Evolutionary conservation across 768 basidiomycete species (phyloP).

Genomic region (Punctularia strigosozonata): DNA sequence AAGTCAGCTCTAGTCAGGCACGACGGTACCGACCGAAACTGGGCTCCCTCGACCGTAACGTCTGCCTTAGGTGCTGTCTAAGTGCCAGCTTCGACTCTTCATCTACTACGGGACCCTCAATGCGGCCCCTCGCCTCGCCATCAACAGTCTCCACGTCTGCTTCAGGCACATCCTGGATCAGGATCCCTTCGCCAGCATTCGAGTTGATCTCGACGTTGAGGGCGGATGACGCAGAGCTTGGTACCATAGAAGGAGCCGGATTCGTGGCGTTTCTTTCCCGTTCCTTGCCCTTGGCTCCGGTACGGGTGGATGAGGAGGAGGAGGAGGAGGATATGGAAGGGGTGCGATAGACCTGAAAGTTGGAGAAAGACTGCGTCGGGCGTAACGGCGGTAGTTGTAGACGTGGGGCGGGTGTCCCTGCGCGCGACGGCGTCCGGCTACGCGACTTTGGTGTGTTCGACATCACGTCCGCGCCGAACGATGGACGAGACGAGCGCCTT

Average conservation of each 20-base stretch:
- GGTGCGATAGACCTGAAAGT: constrained; percentile 38
- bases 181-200: constrained; percentile 37
- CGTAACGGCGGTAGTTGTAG: constrained; percentile 37
- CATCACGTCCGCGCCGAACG: too few relatives aligned
- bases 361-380: constrained; percentile 44
- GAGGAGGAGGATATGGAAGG: not conserved
- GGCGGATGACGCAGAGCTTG: constrained; percentile 61
- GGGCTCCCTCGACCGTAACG: constrained; percentile 41
- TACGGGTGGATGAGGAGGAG: not conserved
- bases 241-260: not conserved
- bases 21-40: constrained; percentile 29
- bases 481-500: too few relatives aligned
- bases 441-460: constrained; percentile 15
- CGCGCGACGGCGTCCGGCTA: constrained; percentile 23
- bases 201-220: constrained; percentile 47
- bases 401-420: constrained; percentile 21
- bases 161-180: constrained; percentile 66
- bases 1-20: not conserved
- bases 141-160: constrained; percentile 50
- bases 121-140: constrained; percentile 31
- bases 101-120: constrained; percentile 28
- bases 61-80: constrained; percentile 61
- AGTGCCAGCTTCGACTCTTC: constrained; percentile 53
- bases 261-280: not conserved
- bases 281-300: not conserved